Base-by-base conservation (phyloP, 1,139 yeast species). In the Magnusiomyces fungicola region DNA sequence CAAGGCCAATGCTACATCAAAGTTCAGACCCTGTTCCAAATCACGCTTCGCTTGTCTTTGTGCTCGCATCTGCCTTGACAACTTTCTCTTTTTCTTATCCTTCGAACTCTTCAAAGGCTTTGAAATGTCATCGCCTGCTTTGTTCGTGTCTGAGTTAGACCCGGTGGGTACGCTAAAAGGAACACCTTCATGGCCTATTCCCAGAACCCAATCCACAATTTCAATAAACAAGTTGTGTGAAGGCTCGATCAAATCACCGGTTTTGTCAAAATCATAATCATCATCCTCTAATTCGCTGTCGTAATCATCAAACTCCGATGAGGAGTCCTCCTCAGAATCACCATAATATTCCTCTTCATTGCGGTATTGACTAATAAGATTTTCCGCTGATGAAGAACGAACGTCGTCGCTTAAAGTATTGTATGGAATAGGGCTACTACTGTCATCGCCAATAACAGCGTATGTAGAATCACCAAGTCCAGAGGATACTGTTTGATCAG, bases 141-240 rank as follows among this genome's bases (percentile, higher is more conserved):
- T 18, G 12, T 25, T 10, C 10, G 29, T 9, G 41, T 23, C 36
- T 7, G 44, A 29, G 18, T 22, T 32, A 18, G 43, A 18, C 14
- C 33, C 50, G 3, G 23, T 30, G 27, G 34, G 34, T 1, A 27
- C 36, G 5, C 27, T 22, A 29, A 45, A 45, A 4, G 37, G 50
- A 25, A 43, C 57, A 21, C 52, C 52, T 22, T 52, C 55, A 21
- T 40, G 47, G 19, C 60, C 56, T 18, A 59, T 55, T 2, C 66
- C 66, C 23, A 62, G 54, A 1, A 57, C 42, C 65, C 66, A 61
- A 49, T 62, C 65, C 3, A 59, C 56, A 19, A 57, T 56, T 12
- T 55, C 50, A 16, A 62, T 55, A 25, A 61, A 46, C 44, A 51
- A 48, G 48, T 56, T 58, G 25, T 52, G 51, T n/a, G 54, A 40